Evolutionary conservation across 2,329 filamentous ascomycete genomes (phyloP).

Genomic region (Microcyclospora pomicola): DNA sequence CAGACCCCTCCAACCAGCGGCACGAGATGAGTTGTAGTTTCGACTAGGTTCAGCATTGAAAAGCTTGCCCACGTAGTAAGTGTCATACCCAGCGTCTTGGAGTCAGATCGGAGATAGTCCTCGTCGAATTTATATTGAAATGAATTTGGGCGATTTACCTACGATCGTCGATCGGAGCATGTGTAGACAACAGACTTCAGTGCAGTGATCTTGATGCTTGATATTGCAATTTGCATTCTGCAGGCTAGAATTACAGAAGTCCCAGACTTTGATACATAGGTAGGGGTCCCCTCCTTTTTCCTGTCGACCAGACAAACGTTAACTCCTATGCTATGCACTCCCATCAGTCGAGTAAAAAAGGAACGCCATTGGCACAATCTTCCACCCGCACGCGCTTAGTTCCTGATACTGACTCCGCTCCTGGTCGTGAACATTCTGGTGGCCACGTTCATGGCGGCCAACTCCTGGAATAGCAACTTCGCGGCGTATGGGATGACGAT

Average conservation of each 20-base stretch:
- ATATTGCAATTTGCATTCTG: too few species aligned
- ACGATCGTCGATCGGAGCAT: background rate
- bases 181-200: too few species aligned
- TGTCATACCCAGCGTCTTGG: constrained; percentile 54
- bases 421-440: constrained; percentile 80
- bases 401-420: constrained; percentile 19
- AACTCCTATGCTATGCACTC: too few species aligned
- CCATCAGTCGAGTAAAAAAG: too few species aligned
- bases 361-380: too few species aligned
- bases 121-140: constrained; percentile 51
- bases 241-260: too few species aligned
- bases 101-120: constrained; percentile 56
- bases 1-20: constrained; percentile 46
- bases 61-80: constrained; percentile 61
- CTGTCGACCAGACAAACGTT: too few species aligned
- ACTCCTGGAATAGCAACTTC: constrained; percentile 95
- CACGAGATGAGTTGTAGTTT: constrained; percentile 47
- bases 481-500: constrained; percentile 96
- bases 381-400: too few species aligned
- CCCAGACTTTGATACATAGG: too few species aligned
- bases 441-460: constrained; percentile 97
- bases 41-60: constrained; percentile 49
- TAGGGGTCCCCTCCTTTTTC: too few species aligned
- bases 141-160: constrained; percentile 52
- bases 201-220: too few species aligned